Evolutionary conservation across 1,284 basidiomycete species (phyloP), one percentile per base, ranked within the genome.

Genomic region (Cutaneotrichosporon dermatis): DNA sequence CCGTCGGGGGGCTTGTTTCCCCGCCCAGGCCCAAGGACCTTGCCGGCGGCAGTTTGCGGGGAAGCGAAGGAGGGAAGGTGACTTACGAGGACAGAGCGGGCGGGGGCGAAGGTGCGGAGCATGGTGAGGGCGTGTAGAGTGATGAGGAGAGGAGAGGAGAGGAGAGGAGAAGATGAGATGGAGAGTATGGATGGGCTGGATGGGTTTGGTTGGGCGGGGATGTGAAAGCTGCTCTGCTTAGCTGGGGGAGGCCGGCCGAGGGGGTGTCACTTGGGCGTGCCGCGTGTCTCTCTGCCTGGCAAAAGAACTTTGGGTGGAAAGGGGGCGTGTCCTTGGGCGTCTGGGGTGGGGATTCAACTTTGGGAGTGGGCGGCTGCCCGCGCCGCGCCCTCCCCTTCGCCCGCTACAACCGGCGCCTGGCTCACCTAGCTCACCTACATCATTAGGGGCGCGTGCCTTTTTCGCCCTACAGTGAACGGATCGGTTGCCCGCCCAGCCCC

Each of bases 51-150:
- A 50, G 39, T 53, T 34, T 40, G 12, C 9, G 6, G 12, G 25
- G 16, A 11, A 42, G 5, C n/a, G 39, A 42, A 33, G 33, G 39
- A 40, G 40, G 6, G 25, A 3, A 25, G 50, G 51, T 8, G 13
- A 51, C 46, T 42, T 56, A 56, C 48, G n/a, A 51, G 48, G 48
- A 35, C 34, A 9, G 55, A 41, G 57, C 62, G 62, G 35, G 57
- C 53, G 52, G 56, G 56, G 48, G 59, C 59, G 59, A 63, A 53
- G 46, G 58, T 48, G 48, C 62, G 62, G 59, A 63, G 55, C 62
- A 63, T 63, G 58, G 56, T 56, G 58, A 40, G 13, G 35, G 37
- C 25, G 33, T 34, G 13, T 35, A 46, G 46, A 51, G 45, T 40
- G 34, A 45, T 13, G 43, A 35, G 37, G 34, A 13, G 36, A 11